Percentiles rank a stretch among this genome's conserved stretches.
phyloP scores from a whole-genome alignment of 257 asterid species.

The Solanum ahanhuiri region DNA sequence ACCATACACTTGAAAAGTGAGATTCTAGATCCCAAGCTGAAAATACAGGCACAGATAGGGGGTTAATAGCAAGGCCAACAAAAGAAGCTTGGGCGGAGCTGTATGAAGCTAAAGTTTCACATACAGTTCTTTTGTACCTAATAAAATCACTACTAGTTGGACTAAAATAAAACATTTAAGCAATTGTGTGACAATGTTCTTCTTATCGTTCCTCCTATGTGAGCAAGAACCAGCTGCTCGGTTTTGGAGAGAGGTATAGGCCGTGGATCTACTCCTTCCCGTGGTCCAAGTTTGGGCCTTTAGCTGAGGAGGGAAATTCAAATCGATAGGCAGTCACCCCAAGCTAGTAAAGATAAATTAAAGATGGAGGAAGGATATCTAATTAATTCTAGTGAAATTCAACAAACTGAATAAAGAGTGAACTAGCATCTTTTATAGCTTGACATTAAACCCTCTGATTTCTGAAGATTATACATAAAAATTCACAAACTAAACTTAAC shows the following conservation, averaged over 20 bases:
- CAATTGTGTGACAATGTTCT: background rate
- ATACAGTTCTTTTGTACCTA: background rate
- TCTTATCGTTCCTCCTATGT: background rate
- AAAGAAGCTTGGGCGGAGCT: background rate
- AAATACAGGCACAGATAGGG: background rate
- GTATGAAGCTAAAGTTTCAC: background rate
- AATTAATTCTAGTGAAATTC: background rate
- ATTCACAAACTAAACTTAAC: background rate
- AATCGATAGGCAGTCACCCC: background rate
- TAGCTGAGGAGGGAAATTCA: background rate
- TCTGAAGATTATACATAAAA: background rate
- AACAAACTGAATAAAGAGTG: background rate
- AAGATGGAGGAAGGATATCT: background rate
- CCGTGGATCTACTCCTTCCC: background rate
- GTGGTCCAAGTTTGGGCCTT: background rate
- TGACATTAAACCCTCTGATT: background rate
- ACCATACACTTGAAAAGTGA: background rate
- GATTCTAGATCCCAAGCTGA: background rate
- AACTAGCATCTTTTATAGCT: background rate
- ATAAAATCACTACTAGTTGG: background rate
- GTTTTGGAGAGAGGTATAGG: background rate
- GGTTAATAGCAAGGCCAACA: background rate
- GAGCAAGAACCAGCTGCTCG: background rate
- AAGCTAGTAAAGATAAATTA: background rate
- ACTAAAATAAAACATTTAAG: background rate